Percentiles rank a stretch among this genome's conserved stretches.
Conservation (phyloP, 1,139 yeast species). For the Suhomyces coccinellae region DNA sequence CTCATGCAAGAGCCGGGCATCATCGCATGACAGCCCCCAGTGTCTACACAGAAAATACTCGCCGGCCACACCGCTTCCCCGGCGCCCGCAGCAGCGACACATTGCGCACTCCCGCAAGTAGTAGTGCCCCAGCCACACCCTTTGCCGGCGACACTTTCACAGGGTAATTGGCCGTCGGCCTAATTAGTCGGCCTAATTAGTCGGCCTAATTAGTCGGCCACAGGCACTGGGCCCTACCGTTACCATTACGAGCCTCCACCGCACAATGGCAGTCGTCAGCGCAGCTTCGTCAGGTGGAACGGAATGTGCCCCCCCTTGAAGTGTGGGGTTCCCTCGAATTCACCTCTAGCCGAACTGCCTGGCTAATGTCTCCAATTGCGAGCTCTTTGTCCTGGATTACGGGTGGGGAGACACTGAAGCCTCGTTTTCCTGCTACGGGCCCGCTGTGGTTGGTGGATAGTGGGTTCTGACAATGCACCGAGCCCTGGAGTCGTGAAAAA, state of each 20-base stretch:
- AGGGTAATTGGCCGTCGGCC: neutral
- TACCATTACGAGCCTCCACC: neutral
- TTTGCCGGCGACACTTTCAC: neutral
- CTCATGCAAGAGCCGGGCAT: too few species aligned
- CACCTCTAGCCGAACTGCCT: neutral
- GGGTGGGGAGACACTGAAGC: slow-evolving; percentile 2
- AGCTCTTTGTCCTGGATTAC: neutral
- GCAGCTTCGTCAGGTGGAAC: neutral
- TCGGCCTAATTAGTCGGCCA: neutral
- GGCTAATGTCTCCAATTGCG: slow-evolving; percentile 1
- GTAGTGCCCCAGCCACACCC: too few species aligned
- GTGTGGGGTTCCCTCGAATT: slow-evolving; percentile 1
- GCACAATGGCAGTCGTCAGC: neutral
- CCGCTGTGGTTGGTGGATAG: neutral
- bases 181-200: neutral
- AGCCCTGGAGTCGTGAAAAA: neutral
- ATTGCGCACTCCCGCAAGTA: too few species aligned
- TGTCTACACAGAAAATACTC: too few species aligned
- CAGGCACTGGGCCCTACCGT: neutral
- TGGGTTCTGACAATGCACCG: neutral
- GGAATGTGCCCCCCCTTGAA: slow-evolving; percentile 4
- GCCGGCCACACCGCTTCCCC: too few species aligned
- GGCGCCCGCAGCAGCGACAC: too few species aligned
- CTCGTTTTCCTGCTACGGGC: neutral
- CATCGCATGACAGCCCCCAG: too few species aligned